These are phyloP conservation scores for Kwoniella europaea DNA, from an alignment of 768 basidiomycete species.

Conservation along the genomic window DNA sequence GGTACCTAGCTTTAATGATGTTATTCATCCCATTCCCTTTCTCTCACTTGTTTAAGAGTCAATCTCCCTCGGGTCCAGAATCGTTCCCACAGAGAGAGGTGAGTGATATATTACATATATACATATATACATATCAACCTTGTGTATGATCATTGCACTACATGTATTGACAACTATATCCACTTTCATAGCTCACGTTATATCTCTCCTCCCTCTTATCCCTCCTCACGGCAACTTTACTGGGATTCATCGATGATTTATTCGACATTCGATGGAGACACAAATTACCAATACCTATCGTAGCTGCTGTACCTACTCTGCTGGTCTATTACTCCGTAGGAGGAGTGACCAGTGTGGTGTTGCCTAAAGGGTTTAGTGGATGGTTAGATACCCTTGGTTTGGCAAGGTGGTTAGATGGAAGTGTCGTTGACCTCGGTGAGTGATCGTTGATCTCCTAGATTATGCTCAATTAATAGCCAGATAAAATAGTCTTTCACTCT, in stretches of 20 bases:
- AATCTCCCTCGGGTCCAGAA: slow-evolving; percentile 36
- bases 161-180: not conserved
- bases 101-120: slow-evolving; percentile 19
- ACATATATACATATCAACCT: not conserved
- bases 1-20: slow-evolving; percentile 84
- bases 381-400: slow-evolving; percentile 35
- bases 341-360: slow-evolving; percentile 90
- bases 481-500: not conserved
- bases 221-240: slow-evolving; percentile 84
- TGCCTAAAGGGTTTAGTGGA: slow-evolving; percentile 78
- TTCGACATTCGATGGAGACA: slow-evolving; percentile 99
- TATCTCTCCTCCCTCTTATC: slow-evolving; percentile 94
- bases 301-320: slow-evolving; percentile 90
- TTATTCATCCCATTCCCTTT: slow-evolving; percentile 96
- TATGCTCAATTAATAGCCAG: too few relatives aligned
- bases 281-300: slow-evolving; percentile 94
- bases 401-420: slow-evolving; percentile 65
- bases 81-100: slow-evolving; percentile 60
- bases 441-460: not conserved
- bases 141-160: not conserved
- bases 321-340: slow-evolving; percentile 96
- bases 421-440: slow-evolving; percentile 85
- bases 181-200: slow-evolving; percentile 70
- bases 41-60: slow-evolving; percentile 63
- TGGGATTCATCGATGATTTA: slow-evolving; percentile 95